phyloP scores from a whole-genome alignment of 352 stramenopile genomes.

The Phytophthora chlamydospora region DNA sequence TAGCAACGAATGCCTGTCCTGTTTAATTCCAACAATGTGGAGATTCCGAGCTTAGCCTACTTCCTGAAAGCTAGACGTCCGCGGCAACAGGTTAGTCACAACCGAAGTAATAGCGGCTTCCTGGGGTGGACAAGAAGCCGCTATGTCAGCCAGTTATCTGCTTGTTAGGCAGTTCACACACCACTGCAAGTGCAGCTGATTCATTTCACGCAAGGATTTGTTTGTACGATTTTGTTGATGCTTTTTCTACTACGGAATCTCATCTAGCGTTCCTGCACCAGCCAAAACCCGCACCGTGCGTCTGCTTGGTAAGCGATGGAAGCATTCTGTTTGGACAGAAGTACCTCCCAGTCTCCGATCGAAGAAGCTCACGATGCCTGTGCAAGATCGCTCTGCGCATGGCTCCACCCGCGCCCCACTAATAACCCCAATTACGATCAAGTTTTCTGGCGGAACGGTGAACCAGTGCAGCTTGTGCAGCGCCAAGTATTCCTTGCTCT shows the following conservation, averaged over 20 bases:
- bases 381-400: conserved; percentile 16
- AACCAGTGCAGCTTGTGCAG: conserved; percentile 27
- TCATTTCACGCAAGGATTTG: not conserved
- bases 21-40: no score
- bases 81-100: no score
- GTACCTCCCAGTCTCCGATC: conserved; percentile 10
- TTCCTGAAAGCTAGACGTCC: no score
- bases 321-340: not conserved
- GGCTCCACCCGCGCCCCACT: conserved; percentile 16
- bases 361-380: conserved; percentile 14
- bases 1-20: no score
- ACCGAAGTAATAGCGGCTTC: no score
- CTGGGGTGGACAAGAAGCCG: not conserved
- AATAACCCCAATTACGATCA: conserved; percentile 25
- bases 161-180: no score
- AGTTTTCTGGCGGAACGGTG: conserved; percentile 13
- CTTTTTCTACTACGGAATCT: no score
- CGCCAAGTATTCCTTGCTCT: conserved; percentile 21
- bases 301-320: no score
- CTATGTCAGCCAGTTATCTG: not conserved
- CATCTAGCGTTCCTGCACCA: no score
- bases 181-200: no score
- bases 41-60: no score
- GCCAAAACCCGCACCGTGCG: no score
- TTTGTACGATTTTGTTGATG: not conserved